Percentiles rank a stretch among this genome's conserved stretches.
These are phyloP conservation scores for Collybia nuda DNA, from an alignment of 768 basidiomycete genomes.

Conservation along the genomic window DNA sequence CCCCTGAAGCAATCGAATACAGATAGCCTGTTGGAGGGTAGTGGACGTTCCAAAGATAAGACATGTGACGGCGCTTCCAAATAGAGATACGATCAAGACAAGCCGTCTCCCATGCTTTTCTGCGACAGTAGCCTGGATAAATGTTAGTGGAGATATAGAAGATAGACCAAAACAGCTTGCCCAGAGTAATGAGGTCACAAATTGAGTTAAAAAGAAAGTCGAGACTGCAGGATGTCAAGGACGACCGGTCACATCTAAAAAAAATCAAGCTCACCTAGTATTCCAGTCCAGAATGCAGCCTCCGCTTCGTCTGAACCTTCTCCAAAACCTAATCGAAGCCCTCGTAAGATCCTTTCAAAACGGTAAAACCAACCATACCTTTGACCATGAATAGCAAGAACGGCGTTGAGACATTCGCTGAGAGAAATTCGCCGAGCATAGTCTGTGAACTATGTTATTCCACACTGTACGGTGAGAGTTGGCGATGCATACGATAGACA, in stretches of 20 bases:
- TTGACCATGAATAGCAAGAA: slow-evolving; percentile 96
- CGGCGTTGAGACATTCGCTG: slow-evolving; percentile 89
- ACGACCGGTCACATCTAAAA: slow-evolving; percentile 1
- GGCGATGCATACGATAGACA: slow-evolving; percentile 69
- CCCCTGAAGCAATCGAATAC: slow-evolving; percentile 85
- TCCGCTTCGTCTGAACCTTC: slow-evolving; percentile 77
- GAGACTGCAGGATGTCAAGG: slow-evolving; percentile 49
- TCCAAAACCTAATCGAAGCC: slow-evolving; percentile 51
- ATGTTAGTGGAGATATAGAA: no score
- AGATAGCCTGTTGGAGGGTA: slow-evolving; percentile 76
- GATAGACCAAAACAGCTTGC: slow-evolving; percentile 28
- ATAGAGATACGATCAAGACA: slow-evolving; percentile 81
- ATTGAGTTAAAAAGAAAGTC: slow-evolving; percentile 92
- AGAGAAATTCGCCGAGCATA: slow-evolving; percentile 93
- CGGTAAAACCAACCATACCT: slow-evolving; percentile 38
- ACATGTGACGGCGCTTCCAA: slow-evolving; percentile 84
- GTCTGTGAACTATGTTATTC: slow-evolving; percentile 47
- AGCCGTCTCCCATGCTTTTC: slow-evolving; percentile 85
- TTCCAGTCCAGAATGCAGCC: slow-evolving; percentile 87
- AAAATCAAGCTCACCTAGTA: slow-evolving; percentile 57
- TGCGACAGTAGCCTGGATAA: slow-evolving; percentile 79
- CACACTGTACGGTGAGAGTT: not conserved
- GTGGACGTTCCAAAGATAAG: slow-evolving; percentile 77
- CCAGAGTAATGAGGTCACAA: slow-evolving; percentile 94
- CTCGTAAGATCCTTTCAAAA: not conserved